These are phyloP conservation scores for Ophiostoma sp. DNA, from an alignment of 2,329 filamentous ascomycete genomes.

Conservation along the genomic window DNA sequence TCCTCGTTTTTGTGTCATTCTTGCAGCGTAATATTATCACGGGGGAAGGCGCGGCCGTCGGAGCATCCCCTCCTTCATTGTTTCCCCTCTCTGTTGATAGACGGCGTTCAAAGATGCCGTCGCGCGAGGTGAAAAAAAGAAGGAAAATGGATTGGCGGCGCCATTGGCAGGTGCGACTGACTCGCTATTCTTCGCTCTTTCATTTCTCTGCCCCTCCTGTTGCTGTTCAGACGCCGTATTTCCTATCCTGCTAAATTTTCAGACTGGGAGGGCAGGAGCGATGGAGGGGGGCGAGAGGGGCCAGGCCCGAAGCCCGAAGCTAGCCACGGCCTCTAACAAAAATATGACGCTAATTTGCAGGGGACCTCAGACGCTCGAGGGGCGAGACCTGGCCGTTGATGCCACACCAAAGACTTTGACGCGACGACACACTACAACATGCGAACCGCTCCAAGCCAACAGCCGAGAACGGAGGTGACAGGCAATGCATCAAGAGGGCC, in stretches of 20 bases:
- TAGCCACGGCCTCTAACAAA: background rate
- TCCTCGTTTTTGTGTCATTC: background rate
- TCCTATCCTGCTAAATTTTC: slow-evolving; percentile 18
- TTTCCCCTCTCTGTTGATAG: background rate
- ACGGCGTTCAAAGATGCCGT: slow-evolving; percentile 12
- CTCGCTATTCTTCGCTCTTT: background rate
- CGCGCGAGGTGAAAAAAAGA: background rate
- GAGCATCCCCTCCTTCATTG: background rate
- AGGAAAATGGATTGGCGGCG: background rate
- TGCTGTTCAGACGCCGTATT: background rate
- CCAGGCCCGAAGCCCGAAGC: slow-evolving; percentile 6
- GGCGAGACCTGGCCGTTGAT: slow-evolving; percentile 5
- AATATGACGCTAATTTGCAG: background rate
- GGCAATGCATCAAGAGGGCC: background rate
- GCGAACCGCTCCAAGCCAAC: too few relatives aligned
- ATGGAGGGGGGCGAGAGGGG: background rate
- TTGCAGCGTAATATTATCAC: background rate
- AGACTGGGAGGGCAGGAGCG: background rate
- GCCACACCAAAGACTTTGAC: background rate
- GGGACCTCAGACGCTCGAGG: background rate
- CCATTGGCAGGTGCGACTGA: background rate
- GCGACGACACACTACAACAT: background rate
- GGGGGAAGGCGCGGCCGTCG: background rate
- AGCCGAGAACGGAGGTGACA: slow-evolving; percentile 15
- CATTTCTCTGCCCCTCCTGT: background rate